Evolutionary conservation across 169 alveolate genomes (phyloP), one percentile per base, ranked within the genome.

Genomic region (Plasmodium ovale): DNA sequence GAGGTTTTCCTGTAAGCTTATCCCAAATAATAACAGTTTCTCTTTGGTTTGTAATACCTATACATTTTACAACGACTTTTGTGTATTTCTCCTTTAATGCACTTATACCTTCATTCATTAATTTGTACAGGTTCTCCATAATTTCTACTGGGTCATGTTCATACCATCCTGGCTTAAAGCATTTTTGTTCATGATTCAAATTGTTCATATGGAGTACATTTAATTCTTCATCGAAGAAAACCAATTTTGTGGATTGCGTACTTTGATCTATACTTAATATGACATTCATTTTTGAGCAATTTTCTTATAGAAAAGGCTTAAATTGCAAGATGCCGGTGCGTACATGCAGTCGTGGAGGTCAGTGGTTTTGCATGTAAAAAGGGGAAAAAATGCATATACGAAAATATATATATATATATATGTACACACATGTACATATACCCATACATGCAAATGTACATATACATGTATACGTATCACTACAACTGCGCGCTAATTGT

Each of bases 21-120:
- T 95, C 96, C 98, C 98, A 96, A 25, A 95, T 96, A n/a, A 96
- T 89, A 0, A 94, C 93, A 5, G 98, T 96, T 47, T 96, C 98
- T 65, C 98, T 62, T 65, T 96, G 97, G 64, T 95, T 95, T 21
- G 98, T 95, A 39, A 96, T 94, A 44, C 98, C 98, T 19, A 96
- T 58, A 14, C 96, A 93, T 42, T 73, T 89, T 35, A 95, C 69
- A 21, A 53, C 92, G 27, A 87, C 85, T n/a, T 65, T 33, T 19
- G 42, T 33, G 58, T 82, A 84, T 70, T 91, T 77, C 44, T 92
- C 94, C 7, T 49, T 67, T 29, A 92, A 58, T 44, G 53, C 59
- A 14, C 31, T 62, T 23, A 88, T 9, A 7, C 94, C 94, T 21
- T 91, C 94, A 54, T 95, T 93, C 94, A 95, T 94, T 49, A 95